A percentile compares a stretch with the other conserved stretches of the same genome.
phyloP scores from a whole-genome alignment of 768 basidiomycete species.

The Lepiota subincarnata region DNA sequence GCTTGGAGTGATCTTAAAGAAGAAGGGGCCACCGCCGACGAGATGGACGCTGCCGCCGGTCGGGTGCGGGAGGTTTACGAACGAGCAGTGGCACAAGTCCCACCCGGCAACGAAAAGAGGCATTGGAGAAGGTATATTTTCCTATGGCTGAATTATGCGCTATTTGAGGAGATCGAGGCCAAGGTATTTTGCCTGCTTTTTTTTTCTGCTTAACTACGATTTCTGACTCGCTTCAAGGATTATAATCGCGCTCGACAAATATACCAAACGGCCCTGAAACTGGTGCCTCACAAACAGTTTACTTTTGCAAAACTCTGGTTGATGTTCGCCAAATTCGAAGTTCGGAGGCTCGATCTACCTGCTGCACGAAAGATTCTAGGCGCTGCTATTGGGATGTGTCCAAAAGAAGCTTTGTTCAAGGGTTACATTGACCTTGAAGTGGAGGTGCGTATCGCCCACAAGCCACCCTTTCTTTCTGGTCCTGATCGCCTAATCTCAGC shows the following conservation, averaged over 20 bases:
- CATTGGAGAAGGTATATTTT: slow-evolving; percentile 90
- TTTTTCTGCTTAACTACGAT: neutral
- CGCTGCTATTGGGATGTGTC: slow-evolving; percentile 89
- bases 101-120: slow-evolving; percentile 89
- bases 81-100: slow-evolving; percentile 91
- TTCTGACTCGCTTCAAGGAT: slow-evolving; percentile 47
- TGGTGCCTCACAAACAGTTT: slow-evolving; percentile 95
- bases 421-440: slow-evolving; percentile 94
- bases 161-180: slow-evolving; percentile 95
- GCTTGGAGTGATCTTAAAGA: slow-evolving; percentile 72
- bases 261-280: slow-evolving; percentile 82
- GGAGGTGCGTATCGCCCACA: slow-evolving; percentile 48
- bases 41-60: slow-evolving; percentile 54
- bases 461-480: neutral
- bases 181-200: slow-evolving; percentile 50
- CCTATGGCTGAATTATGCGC: slow-evolving; percentile 91
- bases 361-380: slow-evolving; percentile 90
- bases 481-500: slow-evolving; percentile 31
- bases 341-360: slow-evolving; percentile 74
- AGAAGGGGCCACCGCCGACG: slow-evolving; percentile 69
- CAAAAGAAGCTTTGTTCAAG: slow-evolving; percentile 93
- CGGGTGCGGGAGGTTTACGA: slow-evolving; percentile 94
- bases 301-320: slow-evolving; percentile 98
- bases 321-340: slow-evolving; percentile 88
- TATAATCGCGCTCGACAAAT: slow-evolving; percentile 83